Conservation (phyloP, 805 yeast genomes). For the Lipomyces spencermartinsiae region DNA sequence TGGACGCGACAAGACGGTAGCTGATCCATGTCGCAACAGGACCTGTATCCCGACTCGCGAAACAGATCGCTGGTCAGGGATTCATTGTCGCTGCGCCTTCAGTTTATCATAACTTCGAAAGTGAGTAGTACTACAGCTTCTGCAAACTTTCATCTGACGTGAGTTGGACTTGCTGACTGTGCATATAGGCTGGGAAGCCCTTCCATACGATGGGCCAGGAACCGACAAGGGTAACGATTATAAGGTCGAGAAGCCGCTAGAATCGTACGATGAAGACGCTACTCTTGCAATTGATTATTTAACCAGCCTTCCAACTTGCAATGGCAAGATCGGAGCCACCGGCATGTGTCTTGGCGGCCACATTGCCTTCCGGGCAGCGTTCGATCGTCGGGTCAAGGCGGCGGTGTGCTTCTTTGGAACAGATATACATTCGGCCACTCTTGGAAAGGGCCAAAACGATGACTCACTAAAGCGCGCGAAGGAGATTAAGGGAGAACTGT, state of each 20-base stretch:
- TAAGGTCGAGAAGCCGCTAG: conserved; percentile 69
- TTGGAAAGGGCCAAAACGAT: conserved; percentile 69
- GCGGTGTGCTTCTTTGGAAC: conserved; percentile 81
- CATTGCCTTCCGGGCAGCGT: conserved; percentile 71
- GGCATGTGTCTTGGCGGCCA: conserved; percentile 92
- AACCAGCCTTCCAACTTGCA: conserved; percentile 62
- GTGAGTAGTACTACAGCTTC: conserved; percentile 31
- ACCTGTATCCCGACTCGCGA: conserved; percentile 79
- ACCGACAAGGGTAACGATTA: conserved; percentile 75
- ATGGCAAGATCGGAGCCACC: conserved; percentile 77
- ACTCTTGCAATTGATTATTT: conserved; percentile 68
- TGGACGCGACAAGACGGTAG: not conserved
- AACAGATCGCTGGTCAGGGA: conserved; percentile 79
- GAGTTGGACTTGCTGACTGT: not conserved
- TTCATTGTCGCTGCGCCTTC: conserved; percentile 81
- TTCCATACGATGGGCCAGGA: conserved; percentile 73
- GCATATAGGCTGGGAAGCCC: conserved; percentile 56
- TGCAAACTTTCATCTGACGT: not conserved
- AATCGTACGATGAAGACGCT: conserved; percentile 78
- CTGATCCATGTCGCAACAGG: conserved; percentile 52
- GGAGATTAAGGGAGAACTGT: conserved; percentile 63
- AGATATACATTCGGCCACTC: conserved; percentile 71
- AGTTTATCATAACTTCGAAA: conserved; percentile 74
- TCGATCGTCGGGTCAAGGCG: conserved; percentile 69
- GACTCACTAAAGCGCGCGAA: conserved; percentile 65